A percentile compares a stretch with the other conserved stretches of the same genome.
phyloP scores from a whole-genome alignment of 2,329 filamentous ascomycete genomes.

The Neonectria coccinea region DNA sequence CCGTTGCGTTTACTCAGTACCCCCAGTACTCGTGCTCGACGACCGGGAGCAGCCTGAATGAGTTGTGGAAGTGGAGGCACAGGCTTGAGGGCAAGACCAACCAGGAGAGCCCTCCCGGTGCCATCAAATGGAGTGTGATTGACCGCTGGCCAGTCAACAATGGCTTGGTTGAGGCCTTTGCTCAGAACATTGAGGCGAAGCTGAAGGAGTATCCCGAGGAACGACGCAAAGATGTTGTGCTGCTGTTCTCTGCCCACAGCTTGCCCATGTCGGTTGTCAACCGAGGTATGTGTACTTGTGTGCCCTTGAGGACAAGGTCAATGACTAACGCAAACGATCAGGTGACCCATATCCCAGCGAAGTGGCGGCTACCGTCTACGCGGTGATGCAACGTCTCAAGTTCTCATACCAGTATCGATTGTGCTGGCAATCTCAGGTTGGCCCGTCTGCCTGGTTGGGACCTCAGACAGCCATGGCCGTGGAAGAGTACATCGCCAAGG shows the following conservation, averaged over 20 bases:
- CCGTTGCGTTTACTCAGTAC: slow-evolving; percentile 98
- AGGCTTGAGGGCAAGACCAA: slow-evolving; percentile 82
- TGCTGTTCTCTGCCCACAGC: slow-evolving; percentile 95
- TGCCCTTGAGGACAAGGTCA: background rate
- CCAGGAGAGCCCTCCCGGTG: slow-evolving; percentile 67
- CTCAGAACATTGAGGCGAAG: slow-evolving; percentile 89
- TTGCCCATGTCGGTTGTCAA: slow-evolving; percentile 98
- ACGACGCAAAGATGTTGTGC: slow-evolving; percentile 80
- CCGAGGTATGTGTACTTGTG: slow-evolving; percentile 66
- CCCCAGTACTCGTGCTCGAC: slow-evolving; percentile 99
- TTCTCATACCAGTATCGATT: slow-evolving; percentile 93
- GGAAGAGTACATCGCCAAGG: slow-evolving; percentile 87
- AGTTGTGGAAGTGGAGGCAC: slow-evolving; percentile 97
- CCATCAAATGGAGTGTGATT: slow-evolving; percentile 96
- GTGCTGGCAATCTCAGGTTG: slow-evolving; percentile 98
- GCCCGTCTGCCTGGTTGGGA: slow-evolving; percentile 93
- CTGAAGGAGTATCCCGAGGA: slow-evolving; percentile 87
- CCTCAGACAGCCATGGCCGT: slow-evolving; percentile 93
- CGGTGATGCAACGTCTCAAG: slow-evolving; percentile 91
- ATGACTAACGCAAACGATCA: slow-evolving; percentile 52
- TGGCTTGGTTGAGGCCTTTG: slow-evolving; percentile 91
- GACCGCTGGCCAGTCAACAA: slow-evolving; percentile 96
- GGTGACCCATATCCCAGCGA: slow-evolving; percentile 96
- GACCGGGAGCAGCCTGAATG: slow-evolving; percentile 94
- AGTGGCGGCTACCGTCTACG: slow-evolving; percentile 94